Conservation (phyloP, 2,329 filamentous ascomycete species). For the Aphanocladium album region DNA sequence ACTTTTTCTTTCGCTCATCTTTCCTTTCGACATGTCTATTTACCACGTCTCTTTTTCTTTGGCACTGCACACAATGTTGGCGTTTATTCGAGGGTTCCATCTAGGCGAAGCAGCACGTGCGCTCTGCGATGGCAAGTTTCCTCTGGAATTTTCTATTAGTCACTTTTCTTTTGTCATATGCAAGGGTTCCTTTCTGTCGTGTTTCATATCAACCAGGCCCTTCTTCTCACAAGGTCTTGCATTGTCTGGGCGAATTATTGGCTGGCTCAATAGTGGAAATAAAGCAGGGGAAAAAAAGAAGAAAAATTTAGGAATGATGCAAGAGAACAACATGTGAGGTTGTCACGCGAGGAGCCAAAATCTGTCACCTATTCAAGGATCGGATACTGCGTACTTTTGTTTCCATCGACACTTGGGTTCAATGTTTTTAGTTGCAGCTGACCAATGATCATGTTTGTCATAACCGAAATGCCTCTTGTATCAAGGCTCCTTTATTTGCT, state of each 20-base stretch:
- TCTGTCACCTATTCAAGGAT: neutral
- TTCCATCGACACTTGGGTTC: neutral
- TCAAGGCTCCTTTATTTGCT: neutral
- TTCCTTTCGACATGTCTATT: constrained; percentile 5
- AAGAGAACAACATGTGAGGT: neutral
- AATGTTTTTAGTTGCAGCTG: neutral
- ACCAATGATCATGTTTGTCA: neutral
- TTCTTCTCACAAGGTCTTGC: neutral
- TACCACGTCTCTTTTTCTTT: neutral
- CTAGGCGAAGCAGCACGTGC: neutral
- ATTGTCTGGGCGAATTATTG: neutral
- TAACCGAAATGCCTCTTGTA: neutral
- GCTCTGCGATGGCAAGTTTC: neutral
- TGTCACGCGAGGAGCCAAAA: neutral
- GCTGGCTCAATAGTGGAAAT: neutral
- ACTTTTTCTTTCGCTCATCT: neutral
- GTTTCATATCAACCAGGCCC: neutral
- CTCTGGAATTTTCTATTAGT: neutral
- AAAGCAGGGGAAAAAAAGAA: neutral
- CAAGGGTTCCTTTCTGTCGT: neutral
- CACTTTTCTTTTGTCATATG: neutral
- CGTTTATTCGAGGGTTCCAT: neutral
- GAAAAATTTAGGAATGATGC: neutral
- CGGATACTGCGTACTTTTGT: neutral
- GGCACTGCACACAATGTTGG: neutral